phyloP scores from a whole-genome alignment of 2,329 filamentous ascomycete genomes.

The Clonostachys sp. region DNA sequence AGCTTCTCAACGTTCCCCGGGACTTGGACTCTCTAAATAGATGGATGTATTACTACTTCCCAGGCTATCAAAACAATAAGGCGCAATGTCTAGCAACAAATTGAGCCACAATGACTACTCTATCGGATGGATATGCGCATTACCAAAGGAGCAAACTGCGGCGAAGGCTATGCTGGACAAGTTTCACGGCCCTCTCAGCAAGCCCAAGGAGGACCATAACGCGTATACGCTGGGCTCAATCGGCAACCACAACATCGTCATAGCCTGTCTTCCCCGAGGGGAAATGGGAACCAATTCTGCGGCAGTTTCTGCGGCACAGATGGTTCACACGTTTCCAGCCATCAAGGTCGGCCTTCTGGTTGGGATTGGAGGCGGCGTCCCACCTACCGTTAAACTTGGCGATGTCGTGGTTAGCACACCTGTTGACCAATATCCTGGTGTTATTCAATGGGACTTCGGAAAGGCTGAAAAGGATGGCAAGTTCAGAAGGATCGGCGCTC shows the following conservation, averaged over 20 bases:
- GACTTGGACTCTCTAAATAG: too few relatives aligned
- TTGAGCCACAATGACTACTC: too few relatives aligned
- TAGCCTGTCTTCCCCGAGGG: constrained; percentile 8
- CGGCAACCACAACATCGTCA: constrained; percentile 8
- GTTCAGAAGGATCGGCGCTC: not conserved
- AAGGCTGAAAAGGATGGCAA: constrained; percentile 4
- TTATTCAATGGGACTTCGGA: constrained; percentile 7
- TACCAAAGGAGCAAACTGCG: constrained; percentile 8
- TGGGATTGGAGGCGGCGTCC: constrained; percentile 13
- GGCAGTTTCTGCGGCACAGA: constrained; percentile 18
- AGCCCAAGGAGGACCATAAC: constrained; percentile 3
- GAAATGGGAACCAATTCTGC: constrained; percentile 13
- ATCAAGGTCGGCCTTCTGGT: constrained; percentile 12
- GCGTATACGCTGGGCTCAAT: constrained; percentile 8
- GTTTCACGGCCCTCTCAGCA: constrained; percentile 1
- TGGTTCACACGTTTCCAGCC: constrained; percentile 23
- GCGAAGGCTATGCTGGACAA: constrained; percentile 10
- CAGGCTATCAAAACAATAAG: too few relatives aligned
- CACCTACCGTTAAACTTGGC: constrained; percentile 24
- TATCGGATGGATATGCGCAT: constrained; percentile 9
- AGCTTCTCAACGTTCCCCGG: too few relatives aligned
- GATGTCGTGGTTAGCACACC: constrained; percentile 22
- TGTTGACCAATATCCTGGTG: not conserved
- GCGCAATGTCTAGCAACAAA: too few relatives aligned
- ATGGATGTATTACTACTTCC: too few relatives aligned